Evolutionary conservation across 495 filamentous ascomycete genomes (phyloP).

Genomic region (Neurospora sp.): DNA sequence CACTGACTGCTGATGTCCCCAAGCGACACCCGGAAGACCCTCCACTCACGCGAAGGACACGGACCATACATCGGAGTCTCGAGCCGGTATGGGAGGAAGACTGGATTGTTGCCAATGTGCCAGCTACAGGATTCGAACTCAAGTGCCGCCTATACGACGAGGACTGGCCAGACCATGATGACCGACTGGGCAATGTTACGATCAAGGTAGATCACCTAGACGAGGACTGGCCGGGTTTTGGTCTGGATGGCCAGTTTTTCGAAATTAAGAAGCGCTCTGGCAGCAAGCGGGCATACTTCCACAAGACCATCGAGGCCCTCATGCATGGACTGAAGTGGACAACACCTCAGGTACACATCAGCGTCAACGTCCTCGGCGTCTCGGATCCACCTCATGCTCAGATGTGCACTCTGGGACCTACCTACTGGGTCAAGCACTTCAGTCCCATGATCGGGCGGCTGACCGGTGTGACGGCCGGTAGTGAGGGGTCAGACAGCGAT

Average conservation of each 20-base stretch:
- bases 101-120: slow-evolving; percentile 83
- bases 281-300: slow-evolving; percentile 72
- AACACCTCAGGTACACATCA: slow-evolving; percentile 48
- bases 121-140: slow-evolving; percentile 62
- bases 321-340: slow-evolving; percentile 13
- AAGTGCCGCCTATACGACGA: slow-evolving; percentile 83
- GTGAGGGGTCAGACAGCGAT: slow-evolving; percentile 28
- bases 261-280: slow-evolving; percentile 72
- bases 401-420: slow-evolving; percentile 67
- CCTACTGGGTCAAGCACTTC: slow-evolving; percentile 73
- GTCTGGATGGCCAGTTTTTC: slow-evolving; percentile 45
- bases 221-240: slow-evolving; percentile 58
- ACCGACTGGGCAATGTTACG: slow-evolving; percentile 74
- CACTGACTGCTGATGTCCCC: slow-evolving; percentile 49
- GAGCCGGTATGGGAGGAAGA: slow-evolving; percentile 74
- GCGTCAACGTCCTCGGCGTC: slow-evolving; percentile 62
- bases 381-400: slow-evolving; percentile 66
- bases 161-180: slow-evolving; percentile 77
- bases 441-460: slow-evolving; percentile 82
- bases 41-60: slow-evolving; percentile 58
- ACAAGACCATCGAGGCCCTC: slow-evolving; percentile 50
- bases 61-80: slow-evolving; percentile 56
- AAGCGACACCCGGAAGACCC: slow-evolving; percentile 75
- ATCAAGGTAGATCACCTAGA: slow-evolving; percentile 47
- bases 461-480: slow-evolving; percentile 58